phyloP scores from a whole-genome alignment of 257 asterid genomes.

The Prunella vulgaris region DNA sequence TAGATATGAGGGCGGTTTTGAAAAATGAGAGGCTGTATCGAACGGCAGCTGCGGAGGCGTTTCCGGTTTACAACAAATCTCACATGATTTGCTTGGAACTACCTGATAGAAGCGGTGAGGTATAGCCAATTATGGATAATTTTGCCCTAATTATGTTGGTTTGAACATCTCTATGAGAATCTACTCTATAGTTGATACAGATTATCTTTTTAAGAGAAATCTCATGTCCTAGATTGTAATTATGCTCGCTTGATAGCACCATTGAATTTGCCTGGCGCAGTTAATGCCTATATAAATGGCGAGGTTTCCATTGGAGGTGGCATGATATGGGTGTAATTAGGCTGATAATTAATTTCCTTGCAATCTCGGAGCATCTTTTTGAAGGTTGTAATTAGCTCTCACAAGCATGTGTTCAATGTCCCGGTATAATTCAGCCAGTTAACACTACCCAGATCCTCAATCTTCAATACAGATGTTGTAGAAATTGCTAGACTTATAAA shows the following conservation, averaged over 20 bases:
- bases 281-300: neutral
- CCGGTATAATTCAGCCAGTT: slow-evolving; percentile 4
- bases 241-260: neutral
- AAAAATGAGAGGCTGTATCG: slow-evolving; percentile 57
- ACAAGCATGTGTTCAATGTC: slow-evolving; percentile 1
- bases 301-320: neutral
- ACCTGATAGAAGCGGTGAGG: slow-evolving; percentile 94
- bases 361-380: slow-evolving; percentile 4
- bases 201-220: neutral
- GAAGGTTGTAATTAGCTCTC: neutral
- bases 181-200: neutral
- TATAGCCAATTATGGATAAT: slow-evolving; percentile 28
- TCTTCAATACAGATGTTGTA: neutral
- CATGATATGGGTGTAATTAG: slow-evolving; percentile 11
- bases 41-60: slow-evolving; percentile 70
- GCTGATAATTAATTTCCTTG: slow-evolving; percentile 8
- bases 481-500: neutral
- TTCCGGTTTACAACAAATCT: slow-evolving; percentile 81
- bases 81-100: slow-evolving; percentile 82
- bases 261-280: neutral
- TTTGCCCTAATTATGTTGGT: slow-evolving; percentile 10
- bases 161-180: neutral
- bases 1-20: slow-evolving; percentile 76
- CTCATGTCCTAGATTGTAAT: slow-evolving; percentile 6
- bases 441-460: neutral